These are phyloP conservation scores for Trametes versicolor DNA, from an alignment of 1,284 basidiomycete genomes.

Conservation along the genomic window DNA sequence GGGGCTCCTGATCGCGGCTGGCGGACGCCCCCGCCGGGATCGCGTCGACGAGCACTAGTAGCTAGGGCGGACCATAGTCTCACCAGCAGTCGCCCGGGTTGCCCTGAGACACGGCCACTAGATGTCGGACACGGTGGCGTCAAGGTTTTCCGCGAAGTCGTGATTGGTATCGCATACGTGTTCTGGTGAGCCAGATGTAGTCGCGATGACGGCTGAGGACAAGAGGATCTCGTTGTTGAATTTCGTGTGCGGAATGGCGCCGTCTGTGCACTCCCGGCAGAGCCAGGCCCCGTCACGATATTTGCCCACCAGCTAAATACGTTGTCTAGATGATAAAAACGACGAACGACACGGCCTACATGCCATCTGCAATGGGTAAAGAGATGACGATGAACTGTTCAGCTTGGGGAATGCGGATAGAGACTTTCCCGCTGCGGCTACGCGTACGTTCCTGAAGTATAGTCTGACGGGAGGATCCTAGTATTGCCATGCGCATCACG, in stretches of 20 bases:
- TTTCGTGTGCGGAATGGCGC: constrained; percentile 21
- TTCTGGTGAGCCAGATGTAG: constrained; percentile 13
- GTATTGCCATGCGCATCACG: too few species aligned
- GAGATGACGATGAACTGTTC: too few species aligned
- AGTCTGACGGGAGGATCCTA: too few species aligned
- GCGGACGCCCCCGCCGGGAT: constrained; percentile 1
- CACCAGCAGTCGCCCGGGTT: constrained; percentile 20
- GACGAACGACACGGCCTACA: too few species aligned
- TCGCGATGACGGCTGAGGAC: constrained; percentile 15
- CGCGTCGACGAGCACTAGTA: constrained; percentile 4
- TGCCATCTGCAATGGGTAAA: too few species aligned
- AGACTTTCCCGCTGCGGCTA: too few species aligned
- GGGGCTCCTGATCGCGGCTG: constrained; percentile 9
- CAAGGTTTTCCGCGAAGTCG: constrained; percentile 8
- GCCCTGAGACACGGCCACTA: constrained; percentile 18
- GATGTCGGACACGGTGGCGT: constrained; percentile 16
- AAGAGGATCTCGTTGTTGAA: constrained; percentile 25
- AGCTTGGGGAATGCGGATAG: too few species aligned
- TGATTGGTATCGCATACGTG: background rate
- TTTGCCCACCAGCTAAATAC: constrained; percentile 14
- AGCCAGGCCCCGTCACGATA: constrained; percentile 20
- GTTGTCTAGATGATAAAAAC: too few species aligned
- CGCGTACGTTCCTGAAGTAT: too few species aligned
- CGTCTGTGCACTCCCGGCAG: constrained; percentile 13
- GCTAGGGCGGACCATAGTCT: constrained; percentile 23